Percentiles rank a stretch among this genome's conserved stretches.
These are phyloP conservation scores for Tulasnella sp. DNA, from an alignment of 768 basidiomycete species.

Conservation along the genomic window DNA sequence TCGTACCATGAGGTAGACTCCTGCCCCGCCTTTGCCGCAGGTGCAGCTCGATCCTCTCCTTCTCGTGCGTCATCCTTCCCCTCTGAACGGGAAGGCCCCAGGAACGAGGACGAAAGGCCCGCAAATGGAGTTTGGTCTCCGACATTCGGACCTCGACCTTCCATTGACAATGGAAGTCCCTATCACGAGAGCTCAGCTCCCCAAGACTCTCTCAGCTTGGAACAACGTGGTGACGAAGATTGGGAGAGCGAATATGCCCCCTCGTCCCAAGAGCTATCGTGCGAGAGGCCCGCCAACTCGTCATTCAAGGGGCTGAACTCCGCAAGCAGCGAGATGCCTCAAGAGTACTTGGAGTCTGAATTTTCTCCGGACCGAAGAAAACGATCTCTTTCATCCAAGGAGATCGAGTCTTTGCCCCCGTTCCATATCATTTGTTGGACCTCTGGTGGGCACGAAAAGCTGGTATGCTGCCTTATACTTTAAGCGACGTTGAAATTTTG, in stretches of 20 bases:
- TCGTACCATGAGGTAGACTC: not conserved
- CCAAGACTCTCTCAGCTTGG: not conserved
- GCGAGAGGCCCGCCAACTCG: not conserved
- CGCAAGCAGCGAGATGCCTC: not conserved
- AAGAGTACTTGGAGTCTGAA: not conserved
- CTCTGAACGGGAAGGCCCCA: not conserved
- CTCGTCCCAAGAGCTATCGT: not conserved
- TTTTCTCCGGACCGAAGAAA: slow-evolving; percentile 13
- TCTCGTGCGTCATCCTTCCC: not conserved
- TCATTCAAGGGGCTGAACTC: not conserved
- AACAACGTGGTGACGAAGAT: not conserved
- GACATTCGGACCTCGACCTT: not conserved
- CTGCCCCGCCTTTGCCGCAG: not conserved
- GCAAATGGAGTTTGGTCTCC: slow-evolving; percentile 5
- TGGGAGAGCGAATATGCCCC: not conserved
- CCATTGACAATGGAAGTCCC: not conserved
- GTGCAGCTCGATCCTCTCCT: not conserved
- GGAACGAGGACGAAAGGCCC: not conserved
- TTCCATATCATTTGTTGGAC: slow-evolving; percentile 9
- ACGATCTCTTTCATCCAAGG: not conserved
- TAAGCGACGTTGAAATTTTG: not conserved
- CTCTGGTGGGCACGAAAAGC: not conserved
- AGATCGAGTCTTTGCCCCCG: not conserved
- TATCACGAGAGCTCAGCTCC: too few species aligned
- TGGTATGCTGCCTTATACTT: not conserved